Evolutionary conservation across 495 filamentous ascomycete species (phyloP), one percentile per base, ranked within the genome.

Genomic region (Evernia prunastri): DNA sequence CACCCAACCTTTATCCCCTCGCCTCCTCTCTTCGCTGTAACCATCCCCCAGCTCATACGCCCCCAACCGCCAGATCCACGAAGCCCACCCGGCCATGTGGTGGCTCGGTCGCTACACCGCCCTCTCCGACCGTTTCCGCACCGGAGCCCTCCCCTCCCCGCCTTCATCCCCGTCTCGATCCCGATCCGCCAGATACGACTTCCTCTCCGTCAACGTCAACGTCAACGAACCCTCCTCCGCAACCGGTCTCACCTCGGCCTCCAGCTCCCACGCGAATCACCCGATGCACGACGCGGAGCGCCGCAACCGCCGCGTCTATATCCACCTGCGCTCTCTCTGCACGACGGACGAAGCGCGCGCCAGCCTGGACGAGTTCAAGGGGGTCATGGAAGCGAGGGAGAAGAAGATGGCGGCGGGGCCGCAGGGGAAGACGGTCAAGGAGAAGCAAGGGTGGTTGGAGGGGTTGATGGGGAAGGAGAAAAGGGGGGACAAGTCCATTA

Each of bases 21-120:
- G 47, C 47, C 27, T 51, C 47, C 3, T 51, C 47, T 15, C 13
- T 13, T 5, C 47, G 12, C 8, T 29, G 8, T 23, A 8, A 15
- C 4, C 25, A 23, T 25, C 23, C 39, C 31, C 36, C 25, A 15
- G 47, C 53, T 47, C n/a, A 65, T 51, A 13, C 25, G 29, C 47
- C 57, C 29, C 68, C 17, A 60, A 68, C 39, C 68, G 68, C 56
- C 66, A 67, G 69, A 56, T 72, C 39, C 53, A 61, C 62, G 37
- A 39, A 37, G 36, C 61, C 49, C 59, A 68, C 39, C 57, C 71
- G 2, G 64, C 72, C 1, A 31, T 66, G 11, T 86, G 81, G 70
- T 86, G 84, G 84, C 69, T 79, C 1, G 84, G 84, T 18, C 81
- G 84, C 11, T 82, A 84, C 67, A 68, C 76, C 33, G 73, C 81